A percentile compares a stretch with the other conserved stretches of the same genome.
phyloP scores from a whole-genome alignment of 371 early-diverging fungal genomes.

The Syncephalastrum sp. region DNA sequence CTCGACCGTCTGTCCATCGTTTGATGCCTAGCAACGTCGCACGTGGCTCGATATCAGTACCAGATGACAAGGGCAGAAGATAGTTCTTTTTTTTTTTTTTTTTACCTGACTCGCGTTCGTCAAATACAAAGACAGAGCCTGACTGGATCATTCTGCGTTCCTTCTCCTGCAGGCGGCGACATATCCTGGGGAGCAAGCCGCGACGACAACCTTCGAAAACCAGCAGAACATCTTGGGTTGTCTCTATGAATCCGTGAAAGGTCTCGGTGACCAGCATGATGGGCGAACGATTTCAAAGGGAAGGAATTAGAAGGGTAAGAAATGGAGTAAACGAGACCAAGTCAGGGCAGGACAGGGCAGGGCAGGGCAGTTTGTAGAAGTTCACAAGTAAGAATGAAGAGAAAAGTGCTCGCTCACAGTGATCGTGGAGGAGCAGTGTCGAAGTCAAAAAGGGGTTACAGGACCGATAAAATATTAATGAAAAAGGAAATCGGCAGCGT shows the following conservation, averaged over 20 bases:
- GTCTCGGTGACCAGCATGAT: slow-evolving; percentile 41
- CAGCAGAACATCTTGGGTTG: slow-evolving; percentile 63
- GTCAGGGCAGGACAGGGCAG: too few species aligned
- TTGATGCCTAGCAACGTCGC: slow-evolving; percentile 53
- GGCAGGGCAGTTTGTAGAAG: not conserved
- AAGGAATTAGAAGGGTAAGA: not conserved
- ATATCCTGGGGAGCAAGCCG: slow-evolving; percentile 55
- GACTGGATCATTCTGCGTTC: slow-evolving; percentile 60
- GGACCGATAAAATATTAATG: too few species aligned
- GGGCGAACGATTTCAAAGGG: not conserved
- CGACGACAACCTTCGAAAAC: slow-evolving; percentile 69
- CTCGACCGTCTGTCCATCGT: slow-evolving; percentile 75
- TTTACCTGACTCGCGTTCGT: slow-evolving; percentile 61
- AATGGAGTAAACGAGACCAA: not conserved
- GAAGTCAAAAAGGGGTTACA: slow-evolving; percentile 2
- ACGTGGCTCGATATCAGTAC: too few species aligned
- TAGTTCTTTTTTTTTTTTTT: not conserved
- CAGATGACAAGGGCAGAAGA: too few species aligned
- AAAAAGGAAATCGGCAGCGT: too few species aligned
- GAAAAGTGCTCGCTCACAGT: not conserved
- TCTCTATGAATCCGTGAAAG: slow-evolving; percentile 55
- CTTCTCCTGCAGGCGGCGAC: slow-evolving; percentile 58
- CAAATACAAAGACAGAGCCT: slow-evolving; percentile 72
- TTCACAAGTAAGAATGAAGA: slow-evolving; percentile 2
- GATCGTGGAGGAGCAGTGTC: slow-evolving; percentile 15